Conservation (phyloP, 176 grass and related monocot species). For the Triticum timopheevii region DNA sequence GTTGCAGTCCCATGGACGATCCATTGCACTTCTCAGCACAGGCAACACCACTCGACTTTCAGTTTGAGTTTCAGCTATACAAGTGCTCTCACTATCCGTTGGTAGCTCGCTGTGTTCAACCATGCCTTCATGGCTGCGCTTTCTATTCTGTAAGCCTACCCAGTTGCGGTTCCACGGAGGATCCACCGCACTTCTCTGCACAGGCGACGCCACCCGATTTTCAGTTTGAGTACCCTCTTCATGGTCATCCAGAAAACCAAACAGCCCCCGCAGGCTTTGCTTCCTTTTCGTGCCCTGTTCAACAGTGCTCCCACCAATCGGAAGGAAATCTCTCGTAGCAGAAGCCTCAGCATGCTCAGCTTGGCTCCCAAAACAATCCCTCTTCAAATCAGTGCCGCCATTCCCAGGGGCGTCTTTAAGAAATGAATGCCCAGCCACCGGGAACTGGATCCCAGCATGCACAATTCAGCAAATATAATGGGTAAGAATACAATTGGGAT, state of each 20-base stretch:
- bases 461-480: slow-evolving; percentile 4
- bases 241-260: slow-evolving; percentile 34
- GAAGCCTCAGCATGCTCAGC: not conserved
- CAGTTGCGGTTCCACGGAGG: not conserved
- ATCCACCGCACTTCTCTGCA: slow-evolving; percentile 2
- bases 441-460: not conserved
- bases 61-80: not conserved
- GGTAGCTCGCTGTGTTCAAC: not conserved
- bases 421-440: not conserved
- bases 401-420: not conserved
- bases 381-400: not conserved
- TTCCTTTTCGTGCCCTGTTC: slow-evolving; percentile 41
- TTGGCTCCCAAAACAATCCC: not conserved
- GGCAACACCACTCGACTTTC: too few species aligned
- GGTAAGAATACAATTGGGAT: not conserved
- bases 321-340: not conserved
- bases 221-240: not conserved
- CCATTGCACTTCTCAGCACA: not conserved
- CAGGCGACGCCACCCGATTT: not conserved
- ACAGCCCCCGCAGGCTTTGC: slow-evolving; percentile 36
- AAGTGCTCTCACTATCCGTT: not conserved
- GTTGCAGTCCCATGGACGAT: not conserved
- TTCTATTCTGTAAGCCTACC: not conserved
- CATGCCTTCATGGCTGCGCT: not conserved
- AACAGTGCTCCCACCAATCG: not conserved